Evolutionary conservation across 2,329 filamentous ascomycete species (phyloP), one percentile per base, ranked within the genome.

Genomic region (Penicillium sp.): DNA sequence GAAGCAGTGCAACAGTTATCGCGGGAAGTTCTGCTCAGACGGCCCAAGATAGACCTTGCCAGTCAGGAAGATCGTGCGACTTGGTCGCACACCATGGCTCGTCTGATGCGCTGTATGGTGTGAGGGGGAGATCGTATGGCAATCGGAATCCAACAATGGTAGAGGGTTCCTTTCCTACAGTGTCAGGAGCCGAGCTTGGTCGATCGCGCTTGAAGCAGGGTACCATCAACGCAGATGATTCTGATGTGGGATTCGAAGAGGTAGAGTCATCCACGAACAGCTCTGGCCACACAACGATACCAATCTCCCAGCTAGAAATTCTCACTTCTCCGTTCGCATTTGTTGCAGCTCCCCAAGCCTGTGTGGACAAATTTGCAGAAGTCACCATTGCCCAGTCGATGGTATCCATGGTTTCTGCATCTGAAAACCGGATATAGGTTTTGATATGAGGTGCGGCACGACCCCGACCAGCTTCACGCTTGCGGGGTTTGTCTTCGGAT

Each of bases 361-460:
- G 90, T 56, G 86, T 93, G 1, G 89, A 94, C 2, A 96, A 70
- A 61, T 95, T 96, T n/a, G 91, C 90, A n/a, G 89, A 94, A 0
- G 90, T 95, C 2, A 95, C 69, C 58, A 96, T 78, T 1, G 89
- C 90, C 92, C 91, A 96, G 65, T 94, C 88, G 36, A 95, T 85
- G 0, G 58, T 68, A 6, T 70, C 65, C 65, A 74, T 74, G 2
- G 47, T 57, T 13, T 64, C 53, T 4, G 61, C 33, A 45, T 76
- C 68, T 0, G 69, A 59, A 62, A 81, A 91, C 4, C 88, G 83
- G 42, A 92, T 85, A 64, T 94, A 96, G 0, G 90, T 95, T 70
- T 96, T 96, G 67, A 95, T 88, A 62, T 96, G 91, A 0, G 91
- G 91, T 0, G 90, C 89, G 16, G 90, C 90, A 28, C 84, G 79